Percentiles rank a stretch among this genome's conserved stretches.
Evolutionary conservation across 306 rosid genomes (phyloP).

Genomic region (Rubus idaeus): DNA sequence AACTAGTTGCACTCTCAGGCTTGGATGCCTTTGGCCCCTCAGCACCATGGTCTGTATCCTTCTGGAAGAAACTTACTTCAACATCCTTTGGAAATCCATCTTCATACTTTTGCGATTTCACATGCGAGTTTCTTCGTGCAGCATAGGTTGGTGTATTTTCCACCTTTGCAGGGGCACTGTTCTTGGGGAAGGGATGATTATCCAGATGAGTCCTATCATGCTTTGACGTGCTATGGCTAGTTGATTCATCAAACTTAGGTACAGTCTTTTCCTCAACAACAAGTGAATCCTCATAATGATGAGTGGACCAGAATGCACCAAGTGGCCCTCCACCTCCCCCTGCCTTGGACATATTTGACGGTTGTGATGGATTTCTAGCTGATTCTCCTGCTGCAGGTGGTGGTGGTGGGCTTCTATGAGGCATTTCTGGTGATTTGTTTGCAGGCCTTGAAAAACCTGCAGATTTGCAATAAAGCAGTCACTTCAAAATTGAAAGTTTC

Average conservation of each 20-base stretch:
- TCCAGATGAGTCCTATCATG: slow-evolving; percentile 44
- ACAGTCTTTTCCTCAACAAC: slow-evolving; percentile 44
- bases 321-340: slow-evolving; percentile 62
- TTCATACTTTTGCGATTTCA: slow-evolving; percentile 46
- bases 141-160: slow-evolving; percentile 36
- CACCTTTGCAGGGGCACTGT: slow-evolving; percentile 46
- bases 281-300: slow-evolving; percentile 61
- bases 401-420: slow-evolving; percentile 77
- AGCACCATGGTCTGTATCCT: slow-evolving; percentile 30
- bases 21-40: slow-evolving; percentile 43
- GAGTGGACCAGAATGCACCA: slow-evolving; percentile 93
- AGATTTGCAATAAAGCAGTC: slow-evolving; percentile 26
- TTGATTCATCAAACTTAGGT: slow-evolving; percentile 64
- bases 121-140: slow-evolving; percentile 44
- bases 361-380: slow-evolving; percentile 55
- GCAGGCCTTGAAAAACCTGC: slow-evolving; percentile 57
- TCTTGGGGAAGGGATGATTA: slow-evolving; percentile 50
- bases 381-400: slow-evolving; percentile 64
- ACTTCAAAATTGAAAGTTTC: slow-evolving; percentile 14
- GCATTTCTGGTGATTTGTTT: slow-evolving; percentile 56
- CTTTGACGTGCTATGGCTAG: slow-evolving; percentile 42
- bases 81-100: slow-evolving; percentile 56
- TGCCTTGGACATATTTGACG: slow-evolving; percentile 46
- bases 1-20: slow-evolving; percentile 43
- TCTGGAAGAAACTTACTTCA: slow-evolving; percentile 56